A percentile compares a stretch with the other conserved stretches of the same genome.
Conservation (phyloP, 768 basidiomycete genomes). For the Cantharellus anzutake region DNA sequence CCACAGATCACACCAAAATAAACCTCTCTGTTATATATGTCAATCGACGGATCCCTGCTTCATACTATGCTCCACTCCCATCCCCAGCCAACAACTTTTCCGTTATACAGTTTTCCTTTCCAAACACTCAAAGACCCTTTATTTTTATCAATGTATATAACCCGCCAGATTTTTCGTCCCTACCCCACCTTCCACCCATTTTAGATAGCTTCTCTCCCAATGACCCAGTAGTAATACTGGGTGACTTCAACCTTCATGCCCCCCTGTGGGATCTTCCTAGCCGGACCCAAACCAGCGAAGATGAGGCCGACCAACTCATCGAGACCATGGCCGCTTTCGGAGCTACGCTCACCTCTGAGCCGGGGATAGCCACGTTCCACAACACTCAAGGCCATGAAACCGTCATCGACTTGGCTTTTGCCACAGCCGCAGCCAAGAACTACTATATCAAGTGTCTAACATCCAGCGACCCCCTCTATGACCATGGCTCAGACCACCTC, state of each 20-base stretch:
- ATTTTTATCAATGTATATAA: slow-evolving; percentile 7
- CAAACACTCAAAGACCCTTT: background rate
- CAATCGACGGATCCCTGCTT: background rate
- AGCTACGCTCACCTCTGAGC: slow-evolving; percentile 4
- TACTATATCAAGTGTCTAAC: slow-evolving; percentile 1
- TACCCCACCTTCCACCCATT: background rate
- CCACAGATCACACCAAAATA: background rate
- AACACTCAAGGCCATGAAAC: slow-evolving; percentile 2
- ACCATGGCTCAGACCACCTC: slow-evolving; percentile 6
- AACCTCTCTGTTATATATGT: background rate
- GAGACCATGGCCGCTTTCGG: background rate
- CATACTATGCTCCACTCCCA: background rate
- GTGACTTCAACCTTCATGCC: slow-evolving; percentile 3
- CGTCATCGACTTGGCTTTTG: slow-evolving; percentile 5
- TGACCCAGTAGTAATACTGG: background rate
- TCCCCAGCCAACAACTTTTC: background rate
- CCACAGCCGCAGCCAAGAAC: background rate
- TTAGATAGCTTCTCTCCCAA: background rate
- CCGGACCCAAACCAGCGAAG: background rate
- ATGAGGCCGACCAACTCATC: background rate
- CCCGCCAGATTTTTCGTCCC: slow-evolving; percentile 5
- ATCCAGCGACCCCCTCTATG: background rate
- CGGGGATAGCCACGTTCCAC: slow-evolving; percentile 2
- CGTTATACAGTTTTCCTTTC: slow-evolving; percentile 1
- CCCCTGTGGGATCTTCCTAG: slow-evolving; percentile 6